Evolutionary conservation across 805 yeast species (phyloP).

Genomic region (Cyberlindnera veronae): DNA sequence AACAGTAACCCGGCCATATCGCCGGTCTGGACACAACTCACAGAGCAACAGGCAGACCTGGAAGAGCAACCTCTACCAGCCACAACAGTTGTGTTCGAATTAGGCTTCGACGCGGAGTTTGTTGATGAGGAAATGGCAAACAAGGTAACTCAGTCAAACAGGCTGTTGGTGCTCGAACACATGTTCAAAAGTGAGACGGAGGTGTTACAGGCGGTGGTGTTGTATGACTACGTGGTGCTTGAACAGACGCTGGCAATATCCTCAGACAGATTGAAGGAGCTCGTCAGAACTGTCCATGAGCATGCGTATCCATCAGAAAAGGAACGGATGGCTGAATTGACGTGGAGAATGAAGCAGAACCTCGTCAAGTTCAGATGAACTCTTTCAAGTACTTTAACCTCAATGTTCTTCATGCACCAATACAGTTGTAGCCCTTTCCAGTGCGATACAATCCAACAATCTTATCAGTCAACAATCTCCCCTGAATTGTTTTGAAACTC

Average conservation of each 20-base stretch:
- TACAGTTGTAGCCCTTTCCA: too few species aligned
- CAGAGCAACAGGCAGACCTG: neutral
- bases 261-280: slow-evolving; percentile 7
- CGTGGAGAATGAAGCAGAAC: slow-evolving; percentile 13
- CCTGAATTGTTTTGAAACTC: too few species aligned
- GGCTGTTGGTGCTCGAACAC: slow-evolving; percentile 21
- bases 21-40: slow-evolving; percentile 2
- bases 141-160: slow-evolving; percentile 25
- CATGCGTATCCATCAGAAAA: slow-evolving; percentile 9
- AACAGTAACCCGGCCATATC: slow-evolving; percentile 7
- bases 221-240: slow-evolving; percentile 24
- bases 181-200: slow-evolving; percentile 29
- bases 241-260: slow-evolving; percentile 10
- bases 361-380: slow-evolving; percentile 8
- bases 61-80: slow-evolving; percentile 3
- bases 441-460: too few species aligned
- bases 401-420: too few species aligned
- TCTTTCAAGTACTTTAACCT: too few species aligned
- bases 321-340: slow-evolving; percentile 11
- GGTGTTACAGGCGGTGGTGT: slow-evolving; percentile 8
- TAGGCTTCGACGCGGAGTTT: slow-evolving; percentile 18
- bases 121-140: slow-evolving; percentile 15
- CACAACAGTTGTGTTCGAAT: slow-evolving; percentile 20
- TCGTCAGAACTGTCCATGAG: slow-evolving; percentile 15
- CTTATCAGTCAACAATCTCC: too few species aligned